These are phyloP conservation scores for Fusarium equiseti DNA, from an alignment of 2,329 filamentous ascomycete species.

Conservation along the genomic window DNA sequence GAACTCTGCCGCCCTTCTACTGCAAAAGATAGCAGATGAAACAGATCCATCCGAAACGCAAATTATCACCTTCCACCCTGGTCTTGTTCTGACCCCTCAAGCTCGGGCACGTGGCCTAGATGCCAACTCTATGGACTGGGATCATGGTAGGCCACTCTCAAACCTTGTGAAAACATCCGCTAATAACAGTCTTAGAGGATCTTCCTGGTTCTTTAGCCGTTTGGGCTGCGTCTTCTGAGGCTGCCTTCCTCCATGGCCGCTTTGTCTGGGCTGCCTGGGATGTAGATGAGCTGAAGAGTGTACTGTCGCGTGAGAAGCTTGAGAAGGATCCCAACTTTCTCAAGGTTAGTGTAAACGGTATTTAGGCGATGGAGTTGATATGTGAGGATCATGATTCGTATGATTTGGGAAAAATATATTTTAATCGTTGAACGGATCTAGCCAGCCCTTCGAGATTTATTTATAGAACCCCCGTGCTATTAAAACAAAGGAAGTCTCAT, in stretches of 20 bases:
- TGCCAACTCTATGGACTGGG: neutral
- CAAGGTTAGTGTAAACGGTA: neutral
- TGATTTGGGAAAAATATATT: no score
- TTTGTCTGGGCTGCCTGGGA: slow-evolving; percentile 9
- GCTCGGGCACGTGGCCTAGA: neutral
- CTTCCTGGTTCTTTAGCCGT: neutral
- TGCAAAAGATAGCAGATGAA: neutral
- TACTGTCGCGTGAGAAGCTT: neutral
- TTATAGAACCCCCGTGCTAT: no score
- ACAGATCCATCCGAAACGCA: neutral
- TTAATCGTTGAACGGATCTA: no score
- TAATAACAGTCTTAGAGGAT: neutral
- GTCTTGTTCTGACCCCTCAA: no score
- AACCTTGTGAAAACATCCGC: accelerated
- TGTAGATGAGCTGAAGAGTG: neutral
- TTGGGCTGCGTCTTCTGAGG: neutral
- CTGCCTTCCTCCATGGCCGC: neutral
- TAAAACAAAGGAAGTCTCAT: no score
- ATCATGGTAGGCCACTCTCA: neutral
- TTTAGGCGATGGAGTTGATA: neutral
- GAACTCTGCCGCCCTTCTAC: neutral
- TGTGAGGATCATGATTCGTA: no score
- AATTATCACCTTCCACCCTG: neutral
- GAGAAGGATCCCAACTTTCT: neutral
- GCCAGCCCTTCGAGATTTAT: no score